A percentile compares a stretch with the other conserved stretches of the same genome.
These are phyloP conservation scores for Jamesozyma gamospora DNA, from an alignment of 805 yeast genomes.

Conservation along the genomic window DNA sequence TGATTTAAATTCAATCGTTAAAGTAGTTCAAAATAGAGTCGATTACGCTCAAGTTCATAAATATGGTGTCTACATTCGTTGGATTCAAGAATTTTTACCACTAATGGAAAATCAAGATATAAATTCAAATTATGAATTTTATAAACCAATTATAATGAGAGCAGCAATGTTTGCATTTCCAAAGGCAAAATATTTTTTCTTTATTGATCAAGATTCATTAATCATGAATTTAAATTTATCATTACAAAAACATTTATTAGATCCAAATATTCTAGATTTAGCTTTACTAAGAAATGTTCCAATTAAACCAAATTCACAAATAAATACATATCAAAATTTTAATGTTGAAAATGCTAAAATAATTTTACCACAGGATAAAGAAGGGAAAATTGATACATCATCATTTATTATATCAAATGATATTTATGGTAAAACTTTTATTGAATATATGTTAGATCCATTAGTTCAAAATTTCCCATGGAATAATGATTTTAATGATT, in stretches of 20 bases:
- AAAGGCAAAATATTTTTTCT: slow-evolving; percentile 84
- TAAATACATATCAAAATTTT: slow-evolving; percentile 51
- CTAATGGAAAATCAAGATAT: slow-evolving; percentile 37
- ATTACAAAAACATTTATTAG: slow-evolving; percentile 48
- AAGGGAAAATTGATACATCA: slow-evolving; percentile 50
- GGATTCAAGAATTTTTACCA: slow-evolving; percentile 76
- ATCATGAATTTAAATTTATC: slow-evolving; percentile 64
- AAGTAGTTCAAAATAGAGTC: slow-evolving; percentile 73
- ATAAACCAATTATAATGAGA: slow-evolving; percentile 36
- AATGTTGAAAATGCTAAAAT: slow-evolving; percentile 46
- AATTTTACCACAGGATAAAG: slow-evolving; percentile 56
- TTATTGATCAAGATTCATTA: slow-evolving; percentile 65
- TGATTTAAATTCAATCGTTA: slow-evolving; percentile 48
- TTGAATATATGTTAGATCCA: slow-evolving; percentile 76
- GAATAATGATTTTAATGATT: slow-evolving; percentile 34
- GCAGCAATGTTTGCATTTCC: slow-evolving; percentile 96
- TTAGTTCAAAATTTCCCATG: slow-evolving; percentile 54
- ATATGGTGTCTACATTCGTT: slow-evolving; percentile 77
- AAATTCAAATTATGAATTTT: slow-evolving; percentile 17
- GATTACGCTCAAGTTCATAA: slow-evolving; percentile 76
- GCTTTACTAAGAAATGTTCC: slow-evolving; percentile 63
- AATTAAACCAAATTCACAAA: slow-evolving; percentile 33
- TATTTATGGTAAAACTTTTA: slow-evolving; percentile 49
- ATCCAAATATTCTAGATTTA: slow-evolving; percentile 50
- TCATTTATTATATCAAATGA: slow-evolving; percentile 67